Evolutionary conservation across 176 grass and related monocot genomes (phyloP).

Genomic region (Hyparrhenia diplandra): DNA sequence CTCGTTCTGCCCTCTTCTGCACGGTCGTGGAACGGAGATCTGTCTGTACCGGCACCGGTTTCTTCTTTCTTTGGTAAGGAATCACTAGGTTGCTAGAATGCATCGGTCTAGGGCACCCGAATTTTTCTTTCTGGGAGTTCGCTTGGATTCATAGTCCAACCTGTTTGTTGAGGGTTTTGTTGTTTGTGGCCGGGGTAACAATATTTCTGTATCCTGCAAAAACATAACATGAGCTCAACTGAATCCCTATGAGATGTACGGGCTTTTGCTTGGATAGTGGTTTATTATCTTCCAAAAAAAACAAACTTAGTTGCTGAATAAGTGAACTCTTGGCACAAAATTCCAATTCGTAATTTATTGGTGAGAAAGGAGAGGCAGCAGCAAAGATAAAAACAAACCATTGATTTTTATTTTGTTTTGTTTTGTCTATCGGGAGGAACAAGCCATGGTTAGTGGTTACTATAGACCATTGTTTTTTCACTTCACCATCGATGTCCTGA

Average conservation of each 20-base stretch:
- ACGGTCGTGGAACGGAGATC: neutral
- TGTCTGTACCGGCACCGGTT: neutral
- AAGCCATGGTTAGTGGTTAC: neutral
- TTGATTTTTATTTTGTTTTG: neutral
- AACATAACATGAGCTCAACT: neutral
- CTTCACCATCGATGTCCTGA: neutral
- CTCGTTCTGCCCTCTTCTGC: neutral
- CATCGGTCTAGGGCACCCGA: neutral
- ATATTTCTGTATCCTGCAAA: neutral
- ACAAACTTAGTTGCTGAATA: neutral
- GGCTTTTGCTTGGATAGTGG: neutral
- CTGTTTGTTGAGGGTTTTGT: neutral
- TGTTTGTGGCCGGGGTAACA: neutral
- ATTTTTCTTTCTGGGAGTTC: neutral
- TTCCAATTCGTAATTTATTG: neutral
- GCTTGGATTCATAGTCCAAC: neutral
- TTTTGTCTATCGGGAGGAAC: too few species aligned
- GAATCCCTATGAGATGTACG: neutral
- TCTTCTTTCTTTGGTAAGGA: neutral
- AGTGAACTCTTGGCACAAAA: neutral
- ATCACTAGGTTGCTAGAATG: neutral
- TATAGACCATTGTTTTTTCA: neutral
- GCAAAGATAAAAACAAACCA: neutral
- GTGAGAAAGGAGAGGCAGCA: neutral
- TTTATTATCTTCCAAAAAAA: neutral